These are phyloP conservation scores for Fraxinus americana DNA, from an alignment of 257 asterid species.

Conservation along the genomic window DNA sequence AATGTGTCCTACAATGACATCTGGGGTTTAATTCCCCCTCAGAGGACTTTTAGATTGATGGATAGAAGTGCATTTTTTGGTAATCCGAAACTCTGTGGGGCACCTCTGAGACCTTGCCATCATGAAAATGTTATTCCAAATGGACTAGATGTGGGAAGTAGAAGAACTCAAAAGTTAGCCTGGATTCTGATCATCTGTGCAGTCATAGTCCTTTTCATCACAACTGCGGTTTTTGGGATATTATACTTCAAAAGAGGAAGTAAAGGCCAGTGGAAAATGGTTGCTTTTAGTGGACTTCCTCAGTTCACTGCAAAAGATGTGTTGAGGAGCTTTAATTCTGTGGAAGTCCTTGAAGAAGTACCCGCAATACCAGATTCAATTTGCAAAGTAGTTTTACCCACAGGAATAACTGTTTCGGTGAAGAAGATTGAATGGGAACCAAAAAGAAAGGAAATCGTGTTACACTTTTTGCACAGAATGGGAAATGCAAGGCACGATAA, in stretches of 20 bases:
- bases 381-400: conserved; percentile 75
- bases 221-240: conserved; percentile 52
- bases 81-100: conserved; percentile 82
- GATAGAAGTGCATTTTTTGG: conserved; percentile 75
- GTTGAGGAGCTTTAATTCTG: conserved; percentile 62
- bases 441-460: conserved; percentile 37
- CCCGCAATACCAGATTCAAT: conserved; percentile 43
- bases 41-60: conserved; percentile 50
- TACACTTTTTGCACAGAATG: conserved; percentile 48
- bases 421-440: conserved; percentile 77
- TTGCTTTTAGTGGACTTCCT: conserved; percentile 73
- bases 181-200: conserved; percentile 86
- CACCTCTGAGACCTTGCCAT: conserved; percentile 56
- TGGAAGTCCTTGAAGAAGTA: conserved; percentile 34
- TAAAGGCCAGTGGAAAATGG: conserved; percentile 68
- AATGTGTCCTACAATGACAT: conserved; percentile 81
- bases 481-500: conserved; percentile 84
- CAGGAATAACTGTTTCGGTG: conserved; percentile 78
- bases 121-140: conserved; percentile 50
- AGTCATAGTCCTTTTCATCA: conserved; percentile 50
- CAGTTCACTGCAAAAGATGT: conserved; percentile 77
- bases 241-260: conserved; percentile 52
- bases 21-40: conserved; percentile 81
- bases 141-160: conserved; percentile 66
- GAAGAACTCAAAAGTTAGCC: conserved; percentile 72